phyloP scores from a whole-genome alignment of 2,329 filamentous ascomycete species.

The Hypocrella siamensis region DNA sequence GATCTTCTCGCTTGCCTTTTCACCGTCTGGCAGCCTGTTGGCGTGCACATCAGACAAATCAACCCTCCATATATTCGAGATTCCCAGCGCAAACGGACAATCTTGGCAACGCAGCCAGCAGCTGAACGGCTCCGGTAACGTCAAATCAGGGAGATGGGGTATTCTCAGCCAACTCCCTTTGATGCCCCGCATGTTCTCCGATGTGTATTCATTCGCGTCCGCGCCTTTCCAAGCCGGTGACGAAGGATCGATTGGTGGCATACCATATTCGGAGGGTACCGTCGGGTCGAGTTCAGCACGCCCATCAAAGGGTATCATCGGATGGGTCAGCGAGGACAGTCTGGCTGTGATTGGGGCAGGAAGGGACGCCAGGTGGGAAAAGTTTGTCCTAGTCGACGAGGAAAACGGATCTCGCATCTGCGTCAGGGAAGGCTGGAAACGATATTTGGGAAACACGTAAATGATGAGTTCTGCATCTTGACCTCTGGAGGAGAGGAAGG shows the following conservation, averaged over 20 bases:
- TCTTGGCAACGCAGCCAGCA: constrained; percentile 16
- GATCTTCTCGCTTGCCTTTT: constrained; percentile 80
- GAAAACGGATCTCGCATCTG: constrained; percentile 53
- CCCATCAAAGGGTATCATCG: constrained; percentile 69
- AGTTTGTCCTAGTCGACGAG: constrained; percentile 56
- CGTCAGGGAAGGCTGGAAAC: constrained; percentile 66
- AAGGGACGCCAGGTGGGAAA: constrained; percentile 73
- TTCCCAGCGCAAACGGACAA: constrained; percentile 41
- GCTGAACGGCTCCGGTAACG: constrained; percentile 8
- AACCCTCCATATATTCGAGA: constrained; percentile 85
- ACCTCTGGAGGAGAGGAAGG: not conserved
- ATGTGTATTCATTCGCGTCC: constrained; percentile 73
- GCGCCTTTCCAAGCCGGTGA: constrained; percentile 72
- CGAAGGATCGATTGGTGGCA: constrained; percentile 37
- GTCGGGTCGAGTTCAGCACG: constrained; percentile 32
- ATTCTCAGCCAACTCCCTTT: constrained; percentile 70
- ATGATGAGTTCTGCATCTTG: not conserved
- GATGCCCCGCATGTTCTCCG: constrained; percentile 75
- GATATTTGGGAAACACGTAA: constrained; percentile 42
- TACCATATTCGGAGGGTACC: constrained; percentile 25
- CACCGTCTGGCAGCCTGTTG: constrained; percentile 61
- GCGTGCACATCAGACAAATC: constrained; percentile 95
- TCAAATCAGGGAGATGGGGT: constrained; percentile 62
- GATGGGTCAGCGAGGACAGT: constrained; percentile 64
- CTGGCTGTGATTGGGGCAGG: constrained; percentile 68